Base-by-base conservation (phyloP, 164 flowering plant genomes). In the Akebia trifoliata region DNA sequence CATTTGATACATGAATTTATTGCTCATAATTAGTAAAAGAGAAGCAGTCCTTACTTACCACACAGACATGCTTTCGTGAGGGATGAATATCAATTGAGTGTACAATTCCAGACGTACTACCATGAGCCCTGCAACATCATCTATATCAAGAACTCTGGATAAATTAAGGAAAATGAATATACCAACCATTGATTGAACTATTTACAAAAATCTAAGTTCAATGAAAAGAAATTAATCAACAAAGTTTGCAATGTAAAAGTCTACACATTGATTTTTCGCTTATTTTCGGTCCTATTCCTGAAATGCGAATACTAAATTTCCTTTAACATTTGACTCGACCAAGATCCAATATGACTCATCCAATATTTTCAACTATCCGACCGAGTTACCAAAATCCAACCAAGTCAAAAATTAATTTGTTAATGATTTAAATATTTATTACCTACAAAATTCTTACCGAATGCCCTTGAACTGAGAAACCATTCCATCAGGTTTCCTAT, bases 51-150 rank as follows among this genome's bases (percentile, higher is more conserved):
- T 4, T 48, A 34, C 62, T 56, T 66, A 90, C 98, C 75, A 89
- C 60, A 73, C 97, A 89, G 0, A 81, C 80, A 65, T 89, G 95
- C 74, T 92, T 92, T 52, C 98, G 74, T 38, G 98, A 92, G 59
- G 94, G 86, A 72, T 85, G 95, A 58, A 92, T 80, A 64, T 92
- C 97, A 70, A 92, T 64, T 22, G 91, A 92, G 66, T 92, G 97
- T 7, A 92, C 83, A 49, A 89, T 76, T 53, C 93, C 98, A 51
- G 87, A 78, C 35, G 77, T 60, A 44, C 43, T 50, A 21, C 78
- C 76, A 52, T 59, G 73, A 65, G 63, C 61, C 87, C 91, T 89
- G 75, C 70, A 78, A 59, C 22, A 58, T 37, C 40, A 59, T 48
- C 40, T 20, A 7, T 52, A 21, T 21, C 17, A 44, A 35, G n/a